Evolutionary conservation across 2,329 filamentous ascomycete species (phyloP).

Genomic region (Fusarium sp.): DNA sequence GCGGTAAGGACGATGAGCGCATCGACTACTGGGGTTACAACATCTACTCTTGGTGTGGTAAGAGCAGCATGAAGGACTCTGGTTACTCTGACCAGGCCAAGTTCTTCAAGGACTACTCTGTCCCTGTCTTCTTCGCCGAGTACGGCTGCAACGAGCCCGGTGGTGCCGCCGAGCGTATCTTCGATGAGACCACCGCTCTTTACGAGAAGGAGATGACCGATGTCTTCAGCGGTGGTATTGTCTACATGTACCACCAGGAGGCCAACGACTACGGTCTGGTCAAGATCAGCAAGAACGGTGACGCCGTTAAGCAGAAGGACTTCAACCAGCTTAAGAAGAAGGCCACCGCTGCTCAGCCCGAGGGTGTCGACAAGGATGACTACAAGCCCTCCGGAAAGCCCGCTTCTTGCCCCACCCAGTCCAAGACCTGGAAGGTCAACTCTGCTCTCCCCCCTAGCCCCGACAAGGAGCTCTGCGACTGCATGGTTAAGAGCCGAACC

Average conservation of each 20-base stretch:
- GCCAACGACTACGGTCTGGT: conserved; percentile 89
- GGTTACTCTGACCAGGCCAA: conserved; percentile 85
- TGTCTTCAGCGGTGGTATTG: conserved; percentile 95
- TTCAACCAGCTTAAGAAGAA: conserved; percentile 78
- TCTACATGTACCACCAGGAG: conserved; percentile 99
- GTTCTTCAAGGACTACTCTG: conserved; percentile 89
- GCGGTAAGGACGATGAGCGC: conserved; percentile 70
- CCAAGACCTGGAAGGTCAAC: conserved; percentile 71
- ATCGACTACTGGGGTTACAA: conserved; percentile 99
- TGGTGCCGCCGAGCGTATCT: conserved; percentile 75
- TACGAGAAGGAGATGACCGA: conserved; percentile 85
- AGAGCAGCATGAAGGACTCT: conserved; percentile 80
- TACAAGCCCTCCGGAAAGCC: conserved; percentile 82
- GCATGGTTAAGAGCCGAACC: conserved; percentile 80
- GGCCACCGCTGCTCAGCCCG: conserved; percentile 75
- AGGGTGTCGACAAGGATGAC: conserved; percentile 69
- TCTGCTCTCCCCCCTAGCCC: conserved; percentile 82
- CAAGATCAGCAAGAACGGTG: conserved; percentile 63
- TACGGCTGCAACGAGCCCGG: conserved; percentile 88
- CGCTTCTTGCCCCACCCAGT: conserved; percentile 76
- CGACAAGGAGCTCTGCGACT: conserved; percentile 82
- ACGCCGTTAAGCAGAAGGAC: conserved; percentile 76
- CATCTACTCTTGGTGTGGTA: conserved; percentile 98
- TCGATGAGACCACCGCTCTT: conserved; percentile 85
- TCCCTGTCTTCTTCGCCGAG: conserved; percentile 98